Evolutionary conservation across 2,329 filamentous ascomycete genomes (phyloP), one percentile per base, ranked within the genome.

Genomic region (Sporothrix inflata): DNA sequence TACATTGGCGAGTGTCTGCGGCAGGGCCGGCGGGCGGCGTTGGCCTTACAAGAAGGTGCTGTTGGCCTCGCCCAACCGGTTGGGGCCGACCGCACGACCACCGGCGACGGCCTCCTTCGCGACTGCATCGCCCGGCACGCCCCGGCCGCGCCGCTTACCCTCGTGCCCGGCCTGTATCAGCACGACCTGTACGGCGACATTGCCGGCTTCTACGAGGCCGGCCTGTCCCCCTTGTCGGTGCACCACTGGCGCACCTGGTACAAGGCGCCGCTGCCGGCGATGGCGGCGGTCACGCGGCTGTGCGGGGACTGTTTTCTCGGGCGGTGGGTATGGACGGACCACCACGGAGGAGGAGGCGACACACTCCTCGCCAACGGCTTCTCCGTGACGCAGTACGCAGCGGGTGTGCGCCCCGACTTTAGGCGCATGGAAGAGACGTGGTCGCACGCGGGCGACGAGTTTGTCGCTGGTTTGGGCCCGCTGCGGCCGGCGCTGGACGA

Each of bases 161-260:
- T 86, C 38, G 80, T 90, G n/a, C 82, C 83, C 6, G 85, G 84
- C 1, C 81, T 90, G 24, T 85, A 85, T 74, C 88, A 90, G 78
- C 82, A 89, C 70, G 88, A 90, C 76, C 80, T 90, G 74, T 80
- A 80, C 47, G 83, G 82, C 45, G 88, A 90, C 73, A 78, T 84
- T 27, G 85, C 85, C 1, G 89, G 88, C 0, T 89, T 90, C 76
- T 90, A 89, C 77, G 88, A 90, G 79, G 84, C 85, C 1, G 86
- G 87, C 0, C 79, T 83, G 30, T 79, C 82, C n/a, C 85, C 87
- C 0, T 79, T 90, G 14, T 88, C 85, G 67, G 80, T 90, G 7
- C 88, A 90, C 77, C 88, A 90, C 80, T 90, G 88, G 87, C 89
- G 89, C 78, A 86, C 84, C 14, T 90, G 88, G 87, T 88, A 88